Conservation (phyloP, 306 rosid species). For the Corylus americana region DNA sequence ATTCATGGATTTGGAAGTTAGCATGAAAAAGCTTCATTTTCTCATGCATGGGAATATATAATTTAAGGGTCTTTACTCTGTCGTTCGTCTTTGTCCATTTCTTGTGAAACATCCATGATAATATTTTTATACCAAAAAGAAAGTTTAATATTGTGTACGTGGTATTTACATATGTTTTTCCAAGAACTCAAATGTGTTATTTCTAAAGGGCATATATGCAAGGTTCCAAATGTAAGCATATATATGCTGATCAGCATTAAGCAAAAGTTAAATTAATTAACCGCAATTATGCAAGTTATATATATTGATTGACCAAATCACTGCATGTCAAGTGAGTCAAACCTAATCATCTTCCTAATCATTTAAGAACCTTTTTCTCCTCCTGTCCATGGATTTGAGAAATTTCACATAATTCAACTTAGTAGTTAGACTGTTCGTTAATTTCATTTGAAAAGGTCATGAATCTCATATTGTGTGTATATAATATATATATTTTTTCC, state of each 20-base stretch:
- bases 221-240: no score
- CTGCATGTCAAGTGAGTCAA: neutral
- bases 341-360: neutral
- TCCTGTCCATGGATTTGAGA: neutral
- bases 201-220: no score
- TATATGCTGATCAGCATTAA: no score
- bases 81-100: neutral
- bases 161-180: neutral
- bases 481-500: no score
- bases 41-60: neutral
- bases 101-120: neutral
- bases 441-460: no score
- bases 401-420: neutral
- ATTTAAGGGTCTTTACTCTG: neutral
- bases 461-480: no score
- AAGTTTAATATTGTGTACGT: neutral
- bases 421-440: no score
- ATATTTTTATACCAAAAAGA: no score
- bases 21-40: neutral
- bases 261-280: neutral
- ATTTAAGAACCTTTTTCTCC: neutral
- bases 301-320: neutral
- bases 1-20: conserved; percentile 20
- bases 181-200: neutral
- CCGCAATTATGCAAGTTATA: neutral